Evolutionary conservation across 192 early-diverging fungal genomes (phyloP), one percentile per base, ranked within the genome.

Genomic region (Spinellus fusiger): DNA sequence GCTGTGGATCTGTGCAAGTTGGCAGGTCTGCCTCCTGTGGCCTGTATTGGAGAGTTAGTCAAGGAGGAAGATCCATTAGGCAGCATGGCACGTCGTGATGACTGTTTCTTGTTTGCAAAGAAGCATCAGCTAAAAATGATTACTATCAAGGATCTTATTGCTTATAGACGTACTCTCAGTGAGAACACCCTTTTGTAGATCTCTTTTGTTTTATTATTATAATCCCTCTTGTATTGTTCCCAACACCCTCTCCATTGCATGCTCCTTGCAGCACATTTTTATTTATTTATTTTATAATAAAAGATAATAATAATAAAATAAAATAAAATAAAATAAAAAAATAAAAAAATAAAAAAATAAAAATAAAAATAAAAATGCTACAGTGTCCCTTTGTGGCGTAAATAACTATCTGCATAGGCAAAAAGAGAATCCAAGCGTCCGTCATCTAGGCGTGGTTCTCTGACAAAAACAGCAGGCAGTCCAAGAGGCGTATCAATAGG

Each of bases 21-120:
- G 57, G 86, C 94, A 0, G 89, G 89, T 0, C 77, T 91, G 44
- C 73, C 77, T 53, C 87, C 89, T 15, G 94, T 91, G 0, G 94
- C 90, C 2, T 95, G 93, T 29, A 93, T 99, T 53, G 90, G 89
- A 59, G 95, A 99, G 76, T 69, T 99, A 50, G 88, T 96, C 20
- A 91, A 85, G 49, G 88, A 97, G 35, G 86, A 91, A 59, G 87
- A 92, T 68, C 20, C 18, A 8, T 25, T 22, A 6, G 95, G 97
- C 2, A 80, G 77, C 0, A 97, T 99, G 94, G 95, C 95, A 44
- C 81, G 97, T 27, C 70, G 95, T 18, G 92, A 96, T 69, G 95
- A 98, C 73, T 89, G 96, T 52, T 74, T 77, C 44, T 70, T 58
- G 13, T 94, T 99, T 83, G 88, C 92, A n/a, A 84, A 80, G 54